Base-by-base conservation (phyloP, 2,329 filamentous ascomycete genomes). In the Chrysoporthe deuterocubensis region DNA sequence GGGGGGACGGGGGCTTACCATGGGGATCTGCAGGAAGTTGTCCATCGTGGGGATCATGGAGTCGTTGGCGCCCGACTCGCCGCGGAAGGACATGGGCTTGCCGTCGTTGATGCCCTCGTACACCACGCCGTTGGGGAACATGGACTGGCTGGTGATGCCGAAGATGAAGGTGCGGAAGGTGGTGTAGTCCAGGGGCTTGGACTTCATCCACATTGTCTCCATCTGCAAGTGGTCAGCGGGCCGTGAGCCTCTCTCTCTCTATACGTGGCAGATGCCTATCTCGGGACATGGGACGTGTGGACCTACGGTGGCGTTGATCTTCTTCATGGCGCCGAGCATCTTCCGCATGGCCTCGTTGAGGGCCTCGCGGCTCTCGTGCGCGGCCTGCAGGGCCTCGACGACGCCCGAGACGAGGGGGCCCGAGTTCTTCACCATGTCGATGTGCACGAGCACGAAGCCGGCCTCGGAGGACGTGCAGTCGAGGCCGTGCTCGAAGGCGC, bases 81-180 rank as follows among this genome's bases (percentile, higher is more conserved):
- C 95, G 43, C 95, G 90, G 86, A 97, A 97, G 66, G 87, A 90
- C 77, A 93, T 81, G 4, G 92, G 91, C 76, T 92, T 77, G 69
- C 80, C 79, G 69, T 91, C 88, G 71, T 90, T 90, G 69, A 95
- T 87, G 9, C 93, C 94, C 77, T 96, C 91, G 78, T 97, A 97
- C 59, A 97, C 81, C 8, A 97, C 95, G 9, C 95, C 95, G 71
- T 94, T 84, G 9, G 94, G 94, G 79, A 97, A 97, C 94, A 97
- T 97, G 74, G 89, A 90, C 80, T 97, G 94, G 60, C 88, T 91
- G 1, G 93, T 96, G 79, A 97, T 97, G 73, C 95, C 95, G 76
- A 97, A 97, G 81, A 97, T 97, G 83, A 97, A 97, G 13, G 95
- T 97, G 52, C 94, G 91, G 87, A 97, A 97, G 73, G 88, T 91